A percentile compares a stretch with the other conserved stretches of the same genome.
These are phyloP conservation scores for Cryptosporidium sp. DNA, from an alignment of 169 alveolate species.

Conservation along the genomic window DNA sequence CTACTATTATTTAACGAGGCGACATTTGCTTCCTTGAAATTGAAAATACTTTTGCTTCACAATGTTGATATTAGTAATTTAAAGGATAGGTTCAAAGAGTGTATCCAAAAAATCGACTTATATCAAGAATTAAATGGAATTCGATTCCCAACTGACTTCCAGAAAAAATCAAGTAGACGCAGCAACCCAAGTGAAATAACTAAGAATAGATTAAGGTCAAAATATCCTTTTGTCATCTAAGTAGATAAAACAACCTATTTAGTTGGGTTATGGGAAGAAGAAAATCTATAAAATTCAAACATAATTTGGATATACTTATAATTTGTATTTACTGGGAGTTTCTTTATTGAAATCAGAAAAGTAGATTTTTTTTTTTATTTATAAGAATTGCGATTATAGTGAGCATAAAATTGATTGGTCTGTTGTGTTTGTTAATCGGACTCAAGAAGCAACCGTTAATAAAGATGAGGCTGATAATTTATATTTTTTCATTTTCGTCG, in stretches of 20 bases:
- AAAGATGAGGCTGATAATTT: too few species aligned
- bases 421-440: too few species aligned
- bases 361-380: too few species aligned
- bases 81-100: background rate
- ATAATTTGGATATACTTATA: too few species aligned
- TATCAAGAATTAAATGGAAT: conserved; percentile 9
- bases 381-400: too few species aligned
- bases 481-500: too few species aligned
- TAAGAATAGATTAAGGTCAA: background rate
- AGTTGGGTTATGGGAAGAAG: background rate
- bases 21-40: background rate
- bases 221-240: background rate
- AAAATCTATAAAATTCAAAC: too few species aligned
- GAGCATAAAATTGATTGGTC: too few species aligned
- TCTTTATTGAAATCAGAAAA: too few species aligned
- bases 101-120: background rate
- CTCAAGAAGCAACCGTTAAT: too few species aligned
- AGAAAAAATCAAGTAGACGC: background rate
- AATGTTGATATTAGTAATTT: background rate
- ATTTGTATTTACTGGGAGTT: too few species aligned
- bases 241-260: too few species aligned
- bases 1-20: background rate
- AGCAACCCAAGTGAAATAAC: background rate
- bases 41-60: background rate
- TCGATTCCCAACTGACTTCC: background rate